Percentiles rank a stretch among this genome's conserved stretches.
These are phyloP conservation scores for Fusarium nygamai DNA, from an alignment of 2,329 filamentous ascomycete species.

Conservation along the genomic window DNA sequence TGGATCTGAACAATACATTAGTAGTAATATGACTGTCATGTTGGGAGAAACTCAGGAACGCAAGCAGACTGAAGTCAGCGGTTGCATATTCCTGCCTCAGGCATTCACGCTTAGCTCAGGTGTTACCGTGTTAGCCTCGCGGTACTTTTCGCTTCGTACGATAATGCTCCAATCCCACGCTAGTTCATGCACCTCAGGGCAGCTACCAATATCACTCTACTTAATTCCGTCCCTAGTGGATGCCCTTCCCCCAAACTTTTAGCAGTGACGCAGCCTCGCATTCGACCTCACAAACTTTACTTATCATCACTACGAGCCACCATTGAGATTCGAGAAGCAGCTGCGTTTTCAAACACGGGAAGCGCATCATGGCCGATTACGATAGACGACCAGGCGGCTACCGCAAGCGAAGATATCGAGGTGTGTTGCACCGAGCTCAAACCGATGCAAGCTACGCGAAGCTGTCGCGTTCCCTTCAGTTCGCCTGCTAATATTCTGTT, in stretches of 20 bases:
- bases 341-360: conserved; percentile 10
- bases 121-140: conserved; percentile 29
- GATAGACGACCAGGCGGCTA: conserved; percentile 65
- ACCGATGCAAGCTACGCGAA: conserved; percentile 1
- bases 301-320: background rate
- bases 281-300: conserved; percentile 18
- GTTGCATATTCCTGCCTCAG: conserved; percentile 31
- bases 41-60: background rate
- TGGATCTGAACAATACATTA: background rate
- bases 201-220: conserved; percentile 4
- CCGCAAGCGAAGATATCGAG: conserved; percentile 83
- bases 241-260: conserved; percentile 37
- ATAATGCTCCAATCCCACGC: conserved; percentile 25
- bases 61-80: background rate
- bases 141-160: conserved; percentile 5
- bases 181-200: conserved; percentile 31
- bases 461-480: conserved; percentile 17
- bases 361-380: conserved; percentile 62
- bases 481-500: conserved; percentile 28
- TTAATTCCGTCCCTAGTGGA: conserved; percentile 26
- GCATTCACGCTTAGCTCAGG: background rate
- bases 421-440: conserved; percentile 54
- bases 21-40: background rate
- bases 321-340: conserved; percentile 16
- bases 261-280: conserved; percentile 38